Evolutionary conservation across 2,329 filamentous ascomycete species (phyloP).

Genomic region (Botryotinia convoluta): DNA sequence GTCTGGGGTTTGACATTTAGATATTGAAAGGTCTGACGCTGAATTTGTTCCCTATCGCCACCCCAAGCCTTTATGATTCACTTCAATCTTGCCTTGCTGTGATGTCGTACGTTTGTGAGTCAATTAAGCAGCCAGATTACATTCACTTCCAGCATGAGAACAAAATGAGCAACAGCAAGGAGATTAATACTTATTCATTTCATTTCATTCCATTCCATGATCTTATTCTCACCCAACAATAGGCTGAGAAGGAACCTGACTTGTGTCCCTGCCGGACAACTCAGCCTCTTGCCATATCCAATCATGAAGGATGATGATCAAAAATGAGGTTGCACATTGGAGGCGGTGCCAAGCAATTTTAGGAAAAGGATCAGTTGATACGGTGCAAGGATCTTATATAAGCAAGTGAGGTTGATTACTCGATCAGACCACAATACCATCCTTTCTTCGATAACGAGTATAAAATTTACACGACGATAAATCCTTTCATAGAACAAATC

Average conservation of each 20-base stretch:
- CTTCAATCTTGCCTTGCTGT: not conserved
- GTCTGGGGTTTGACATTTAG: not conserved
- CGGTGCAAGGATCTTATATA: not conserved
- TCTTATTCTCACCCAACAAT: not conserved
- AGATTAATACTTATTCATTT: constrained; percentile 8
- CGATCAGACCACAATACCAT: not conserved
- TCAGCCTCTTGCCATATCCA: constrained; percentile 14
- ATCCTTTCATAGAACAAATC: not conserved
- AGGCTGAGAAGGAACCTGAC: not conserved
- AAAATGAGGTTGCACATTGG: constrained; percentile 7
- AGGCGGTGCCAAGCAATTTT: constrained; percentile 13
- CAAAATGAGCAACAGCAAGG: not conserved
- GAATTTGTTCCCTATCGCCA: not conserved
- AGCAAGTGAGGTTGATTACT: constrained; percentile 7
- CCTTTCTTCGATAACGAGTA: too few relatives aligned
- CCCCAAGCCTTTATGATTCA: not conserved
- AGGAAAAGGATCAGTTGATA: constrained; percentile 5
- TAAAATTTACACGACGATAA: not conserved
- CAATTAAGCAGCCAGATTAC: not conserved
- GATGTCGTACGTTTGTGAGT: not conserved
- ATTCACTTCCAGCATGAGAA: not conserved
- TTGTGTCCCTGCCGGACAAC: not conserved
- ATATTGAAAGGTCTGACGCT: not conserved
- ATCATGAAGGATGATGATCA: constrained; percentile 7
- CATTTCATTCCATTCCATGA: not conserved